phyloP scores from a whole-genome alignment of 78 protist genomes.

The Guillardia theta region DNA sequence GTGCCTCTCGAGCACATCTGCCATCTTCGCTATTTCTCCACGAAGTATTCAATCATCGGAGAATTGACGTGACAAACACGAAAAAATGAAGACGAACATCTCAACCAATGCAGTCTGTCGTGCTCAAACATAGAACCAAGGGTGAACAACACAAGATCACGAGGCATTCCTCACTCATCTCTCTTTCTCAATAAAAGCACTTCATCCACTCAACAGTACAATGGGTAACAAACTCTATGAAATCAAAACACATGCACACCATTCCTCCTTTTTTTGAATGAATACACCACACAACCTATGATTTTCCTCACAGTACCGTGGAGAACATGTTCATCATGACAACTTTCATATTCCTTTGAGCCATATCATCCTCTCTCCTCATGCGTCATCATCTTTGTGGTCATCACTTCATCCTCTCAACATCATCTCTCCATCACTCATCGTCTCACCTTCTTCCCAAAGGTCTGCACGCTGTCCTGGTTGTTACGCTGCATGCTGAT shows the following conservation, averaged over 20 bases:
- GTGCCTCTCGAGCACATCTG: no score
- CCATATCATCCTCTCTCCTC: neutral
- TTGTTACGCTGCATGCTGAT: no score
- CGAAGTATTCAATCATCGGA: neutral
- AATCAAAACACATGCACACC: neutral
- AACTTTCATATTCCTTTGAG: neutral
- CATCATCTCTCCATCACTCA: no score
- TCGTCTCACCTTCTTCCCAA: conserved; percentile 59
- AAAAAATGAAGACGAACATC: neutral
- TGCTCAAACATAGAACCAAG: no score
- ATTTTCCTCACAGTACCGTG: neutral
- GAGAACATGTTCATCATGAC: neutral
- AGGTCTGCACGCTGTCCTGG: conserved; percentile 52
- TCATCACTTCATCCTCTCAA: no score
- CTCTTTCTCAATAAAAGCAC: neutral
- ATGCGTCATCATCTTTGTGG: neutral
- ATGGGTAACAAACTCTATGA: no score
- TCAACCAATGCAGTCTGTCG: no score
- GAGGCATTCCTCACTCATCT: neutral
- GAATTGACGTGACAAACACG: neutral
- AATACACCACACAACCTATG: no score
- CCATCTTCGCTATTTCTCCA: neutral
- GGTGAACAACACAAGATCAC: neutral
- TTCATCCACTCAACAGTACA: no score
- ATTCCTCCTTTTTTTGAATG: neutral